phyloP scores from a whole-genome alignment of 108 stramenopile species.

The Cyclotella atomus region DNA sequence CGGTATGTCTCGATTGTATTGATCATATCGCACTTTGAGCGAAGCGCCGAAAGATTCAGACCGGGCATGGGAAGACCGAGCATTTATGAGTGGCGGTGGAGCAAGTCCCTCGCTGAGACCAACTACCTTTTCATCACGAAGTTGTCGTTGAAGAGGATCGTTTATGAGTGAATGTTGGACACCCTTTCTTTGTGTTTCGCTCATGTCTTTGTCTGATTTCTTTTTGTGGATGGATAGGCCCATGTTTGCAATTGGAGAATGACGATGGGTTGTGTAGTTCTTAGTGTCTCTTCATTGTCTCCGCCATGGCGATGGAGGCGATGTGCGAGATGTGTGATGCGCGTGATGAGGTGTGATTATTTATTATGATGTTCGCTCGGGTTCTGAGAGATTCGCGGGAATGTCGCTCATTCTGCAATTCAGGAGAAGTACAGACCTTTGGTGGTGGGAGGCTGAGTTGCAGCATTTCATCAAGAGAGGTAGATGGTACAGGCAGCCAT shows the following conservation, averaged over 20 bases:
- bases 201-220: background rate
- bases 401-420: too few species aligned
- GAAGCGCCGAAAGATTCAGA: slow-evolving; percentile 15
- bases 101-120: slow-evolving; percentile 32
- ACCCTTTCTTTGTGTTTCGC: background rate
- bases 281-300: too few species aligned
- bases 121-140: slow-evolving; percentile 24
- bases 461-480: too few species aligned
- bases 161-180: background rate
- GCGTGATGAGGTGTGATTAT: too few species aligned
- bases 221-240: background rate
- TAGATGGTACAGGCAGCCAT: too few species aligned
- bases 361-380: too few species aligned
- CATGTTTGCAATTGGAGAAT: background rate
- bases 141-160: slow-evolving; percentile 21
- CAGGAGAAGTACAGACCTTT: too few species aligned
- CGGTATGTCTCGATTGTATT: slow-evolving; percentile 21
- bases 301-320: too few species aligned
- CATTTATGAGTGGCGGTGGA: background rate
- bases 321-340: too few species aligned
- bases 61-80: background rate
- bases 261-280: too few species aligned
- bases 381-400: too few species aligned
- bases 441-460: too few species aligned
- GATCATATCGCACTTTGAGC: slow-evolving; percentile 15